These are phyloP conservation scores for Gossypium armourianum DNA, from an alignment of 441 rosid species.

Conservation along the genomic window DNA sequence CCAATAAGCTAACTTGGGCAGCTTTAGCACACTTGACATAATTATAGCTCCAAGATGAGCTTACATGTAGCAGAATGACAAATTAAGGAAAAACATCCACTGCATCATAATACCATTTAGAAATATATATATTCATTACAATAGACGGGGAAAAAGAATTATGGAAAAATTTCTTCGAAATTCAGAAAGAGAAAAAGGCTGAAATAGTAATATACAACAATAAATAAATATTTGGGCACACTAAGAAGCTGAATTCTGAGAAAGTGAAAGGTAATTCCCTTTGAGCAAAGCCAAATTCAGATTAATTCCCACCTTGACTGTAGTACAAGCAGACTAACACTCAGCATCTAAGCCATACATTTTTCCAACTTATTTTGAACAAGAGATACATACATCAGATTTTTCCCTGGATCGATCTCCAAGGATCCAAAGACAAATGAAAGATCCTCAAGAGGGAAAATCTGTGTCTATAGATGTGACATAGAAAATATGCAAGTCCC, in stretches of 20 bases:
- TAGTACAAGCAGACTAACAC: neutral
- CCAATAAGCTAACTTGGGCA: constrained; percentile 25
- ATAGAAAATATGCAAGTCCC: neutral
- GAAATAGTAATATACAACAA: neutral
- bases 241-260: neutral
- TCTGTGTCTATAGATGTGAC: neutral
- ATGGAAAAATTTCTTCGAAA: neutral
- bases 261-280: neutral
- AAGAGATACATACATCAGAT: neutral
- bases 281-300: neutral
- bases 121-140: neutral
- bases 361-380: neutral
- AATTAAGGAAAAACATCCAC: constrained; percentile 4
- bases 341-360: neutral
- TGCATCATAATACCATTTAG: neutral
- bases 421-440: constrained; percentile 2
- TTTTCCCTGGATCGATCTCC: neutral
- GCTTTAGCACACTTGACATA: constrained; percentile 19
- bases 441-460: neutral
- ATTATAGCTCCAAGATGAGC: constrained; percentile 13
- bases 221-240: neutral
- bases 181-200: neutral
- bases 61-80: constrained; percentile 5
- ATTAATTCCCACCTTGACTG: neutral
- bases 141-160: neutral